Conservation (phyloP, 495 filamentous ascomycete genomes). For the Neurospora sp. region DNA sequence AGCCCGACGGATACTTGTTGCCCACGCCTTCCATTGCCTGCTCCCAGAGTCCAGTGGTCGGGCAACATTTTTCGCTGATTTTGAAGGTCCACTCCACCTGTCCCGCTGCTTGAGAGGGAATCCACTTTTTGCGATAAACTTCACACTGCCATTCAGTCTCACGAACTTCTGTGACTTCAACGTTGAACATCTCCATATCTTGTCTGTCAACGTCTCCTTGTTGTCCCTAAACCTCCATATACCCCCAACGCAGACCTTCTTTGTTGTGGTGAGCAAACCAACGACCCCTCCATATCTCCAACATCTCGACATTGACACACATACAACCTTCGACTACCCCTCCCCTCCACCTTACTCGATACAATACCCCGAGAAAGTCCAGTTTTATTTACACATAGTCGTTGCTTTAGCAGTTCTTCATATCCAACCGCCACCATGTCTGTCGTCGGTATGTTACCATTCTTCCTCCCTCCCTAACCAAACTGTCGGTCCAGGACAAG, state of each 20-base stretch:
- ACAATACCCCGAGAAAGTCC: neutral
- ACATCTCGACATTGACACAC: neutral
- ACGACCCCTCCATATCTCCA: neutral
- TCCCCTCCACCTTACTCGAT: neutral
- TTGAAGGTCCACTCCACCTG: neutral
- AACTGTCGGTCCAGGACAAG: neutral
- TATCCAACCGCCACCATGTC: slow-evolving; percentile 34
- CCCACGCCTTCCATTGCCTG: neutral
- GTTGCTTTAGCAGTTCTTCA: slow-evolving; percentile 7
- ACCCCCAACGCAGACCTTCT: neutral
- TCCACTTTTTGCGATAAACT: slow-evolving; percentile 6
- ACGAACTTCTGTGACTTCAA: neutral
- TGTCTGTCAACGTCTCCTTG: neutral
- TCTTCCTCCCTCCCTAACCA: neutral
- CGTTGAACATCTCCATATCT: neutral
- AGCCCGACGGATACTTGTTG: neutral
- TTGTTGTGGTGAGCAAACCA: neutral
- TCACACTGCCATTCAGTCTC: slow-evolving; percentile 1
- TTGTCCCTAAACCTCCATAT: neutral
- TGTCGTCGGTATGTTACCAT: slow-evolving; percentile 32
- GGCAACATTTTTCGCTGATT: slow-evolving; percentile 12
- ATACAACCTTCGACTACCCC: neutral
- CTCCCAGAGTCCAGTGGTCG: slow-evolving; percentile 4
- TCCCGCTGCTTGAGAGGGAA: neutral
- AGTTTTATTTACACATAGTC: slow-evolving; percentile 20